A percentile compares a stretch with the other conserved stretches of the same genome.
These are phyloP conservation scores for Colletotrichum sp. DNA, from an alignment of 2,329 filamentous ascomycete species.

Conservation along the genomic window DNA sequence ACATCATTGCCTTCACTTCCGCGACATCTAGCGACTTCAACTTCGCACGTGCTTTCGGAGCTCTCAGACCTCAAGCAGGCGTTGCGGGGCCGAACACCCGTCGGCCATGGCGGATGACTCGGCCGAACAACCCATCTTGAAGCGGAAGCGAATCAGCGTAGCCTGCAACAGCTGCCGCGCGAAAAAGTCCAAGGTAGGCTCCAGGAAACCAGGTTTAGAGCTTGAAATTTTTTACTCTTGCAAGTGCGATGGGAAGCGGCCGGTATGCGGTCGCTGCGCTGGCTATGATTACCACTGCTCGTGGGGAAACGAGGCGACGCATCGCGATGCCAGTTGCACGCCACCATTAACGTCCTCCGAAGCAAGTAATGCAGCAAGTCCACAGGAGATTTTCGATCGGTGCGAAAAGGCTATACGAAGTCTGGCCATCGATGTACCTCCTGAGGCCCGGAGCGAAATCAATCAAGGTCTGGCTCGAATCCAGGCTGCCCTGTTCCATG, in stretches of 20 bases:
- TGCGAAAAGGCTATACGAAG: neutral
- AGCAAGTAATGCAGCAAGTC: neutral
- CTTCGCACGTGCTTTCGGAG: neutral
- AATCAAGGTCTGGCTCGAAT: neutral
- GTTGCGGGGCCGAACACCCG: neutral
- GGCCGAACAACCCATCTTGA: neutral
- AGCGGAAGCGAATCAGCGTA: neutral
- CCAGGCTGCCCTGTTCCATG: neutral
- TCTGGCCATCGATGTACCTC: neutral
- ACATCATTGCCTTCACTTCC: neutral
- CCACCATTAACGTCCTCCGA: neutral
- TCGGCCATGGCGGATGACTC: neutral
- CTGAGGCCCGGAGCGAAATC: neutral
- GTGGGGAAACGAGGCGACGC: neutral
- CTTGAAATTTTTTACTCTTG: neutral
- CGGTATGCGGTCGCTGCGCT: neutral
- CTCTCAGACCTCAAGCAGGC: neutral
- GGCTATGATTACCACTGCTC: neutral
- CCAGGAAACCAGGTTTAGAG: neutral
- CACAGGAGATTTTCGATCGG: neutral
- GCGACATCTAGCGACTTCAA: neutral
- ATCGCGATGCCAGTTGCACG: neutral
- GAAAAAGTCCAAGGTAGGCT: neutral
- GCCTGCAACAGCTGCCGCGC: neutral
- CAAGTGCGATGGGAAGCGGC: neutral